Percentiles rank a stretch among this genome's conserved stretches.
Conservation (phyloP, 352 stramenopile genomes). For the Globisporangium orthogonon region DNA sequence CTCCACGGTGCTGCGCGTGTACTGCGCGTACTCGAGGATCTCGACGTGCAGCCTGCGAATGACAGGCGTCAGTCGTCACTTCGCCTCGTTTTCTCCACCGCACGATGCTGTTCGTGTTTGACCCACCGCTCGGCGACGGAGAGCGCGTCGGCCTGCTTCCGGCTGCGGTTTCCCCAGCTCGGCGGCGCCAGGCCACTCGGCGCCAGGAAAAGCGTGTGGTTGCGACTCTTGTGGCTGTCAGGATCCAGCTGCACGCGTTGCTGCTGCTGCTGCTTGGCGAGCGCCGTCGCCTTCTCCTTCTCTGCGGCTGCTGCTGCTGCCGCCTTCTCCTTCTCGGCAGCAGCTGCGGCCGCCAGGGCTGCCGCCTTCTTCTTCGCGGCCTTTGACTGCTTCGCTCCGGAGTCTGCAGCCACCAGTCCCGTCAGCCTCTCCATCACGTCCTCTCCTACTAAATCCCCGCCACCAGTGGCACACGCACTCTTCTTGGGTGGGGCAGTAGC, state of each 20-base stretch:
- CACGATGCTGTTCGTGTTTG: too few species aligned
- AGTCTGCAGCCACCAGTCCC: constrained; percentile 9
- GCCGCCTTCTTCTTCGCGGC: constrained; percentile 22
- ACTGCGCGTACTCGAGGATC: constrained; percentile 72
- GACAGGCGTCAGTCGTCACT: neutral
- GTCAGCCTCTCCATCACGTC: neutral
- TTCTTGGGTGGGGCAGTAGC: neutral
- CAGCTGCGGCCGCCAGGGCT: constrained; percentile 18
- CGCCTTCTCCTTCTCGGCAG: constrained; percentile 13
- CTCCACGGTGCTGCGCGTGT: constrained; percentile 64
- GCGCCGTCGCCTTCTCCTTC: neutral
- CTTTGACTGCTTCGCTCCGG: constrained; percentile 22
- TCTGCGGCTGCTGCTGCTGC: neutral
- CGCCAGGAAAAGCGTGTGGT: constrained; percentile 60
- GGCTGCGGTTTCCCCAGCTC: constrained; percentile 25
- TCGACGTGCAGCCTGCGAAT: constrained; percentile 54
- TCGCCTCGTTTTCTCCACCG: neutral
- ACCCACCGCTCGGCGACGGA: constrained; percentile 27
- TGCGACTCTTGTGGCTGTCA: constrained; percentile 65
- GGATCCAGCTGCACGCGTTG: constrained; percentile 19
- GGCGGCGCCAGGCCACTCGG: constrained; percentile 16
- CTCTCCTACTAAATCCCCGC: neutral
- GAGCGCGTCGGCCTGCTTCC: constrained; percentile 10
- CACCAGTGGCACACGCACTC: constrained; percentile 1
- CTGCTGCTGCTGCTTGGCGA: constrained; percentile 4